These are phyloP conservation scores for Hordeum marinum DNA, from an alignment of 176 grass and related monocot genomes.

Conservation along the genomic window DNA sequence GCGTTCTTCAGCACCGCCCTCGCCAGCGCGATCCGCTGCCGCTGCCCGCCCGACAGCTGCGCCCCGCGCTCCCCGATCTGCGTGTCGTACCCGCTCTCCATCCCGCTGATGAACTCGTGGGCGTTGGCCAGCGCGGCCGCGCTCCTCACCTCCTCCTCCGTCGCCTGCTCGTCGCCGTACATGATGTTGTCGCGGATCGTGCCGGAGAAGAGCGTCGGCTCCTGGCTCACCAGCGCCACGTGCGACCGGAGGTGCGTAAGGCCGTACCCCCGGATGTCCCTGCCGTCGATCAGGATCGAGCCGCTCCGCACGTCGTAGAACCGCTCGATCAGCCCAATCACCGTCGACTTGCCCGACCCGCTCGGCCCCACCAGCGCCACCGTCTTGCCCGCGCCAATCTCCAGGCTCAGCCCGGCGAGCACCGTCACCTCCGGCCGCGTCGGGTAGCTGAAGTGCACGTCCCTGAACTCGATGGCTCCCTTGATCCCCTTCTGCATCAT, in stretches of 20 bases:
- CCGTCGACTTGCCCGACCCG: conserved; percentile 56
- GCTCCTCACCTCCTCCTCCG: conserved; percentile 28
- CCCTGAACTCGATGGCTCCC: conserved; percentile 41
- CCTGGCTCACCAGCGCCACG: conserved; percentile 50
- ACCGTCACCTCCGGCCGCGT: conserved; percentile 29
- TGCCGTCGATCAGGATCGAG: conserved; percentile 35
- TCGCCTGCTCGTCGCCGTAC: conserved; percentile 39
- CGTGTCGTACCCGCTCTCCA: conserved; percentile 52
- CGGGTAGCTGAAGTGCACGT: conserved; percentile 47
- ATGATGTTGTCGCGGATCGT: conserved; percentile 41
- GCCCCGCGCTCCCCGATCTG: conserved; percentile 44
- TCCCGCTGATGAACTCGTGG: conserved; percentile 49
- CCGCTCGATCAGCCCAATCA: conserved; percentile 50
- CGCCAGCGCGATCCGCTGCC: conserved; percentile 55
- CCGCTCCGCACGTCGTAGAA: conserved; percentile 48
- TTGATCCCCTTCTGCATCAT: not conserved
- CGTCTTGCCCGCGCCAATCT: conserved; percentile 49
- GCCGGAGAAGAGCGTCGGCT: conserved; percentile 49
- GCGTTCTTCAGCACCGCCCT: conserved; percentile 49
- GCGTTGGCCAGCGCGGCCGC: conserved; percentile 42
- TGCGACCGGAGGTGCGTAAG: conserved; percentile 39
- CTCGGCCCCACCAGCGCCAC: conserved; percentile 50
- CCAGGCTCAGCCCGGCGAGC: conserved; percentile 33
- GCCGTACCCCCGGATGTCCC: conserved; percentile 37
- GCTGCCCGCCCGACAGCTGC: conserved; percentile 58